phyloP scores from a whole-genome alignment of 179 eudicot species.

The Drosera spatulata region DNA sequence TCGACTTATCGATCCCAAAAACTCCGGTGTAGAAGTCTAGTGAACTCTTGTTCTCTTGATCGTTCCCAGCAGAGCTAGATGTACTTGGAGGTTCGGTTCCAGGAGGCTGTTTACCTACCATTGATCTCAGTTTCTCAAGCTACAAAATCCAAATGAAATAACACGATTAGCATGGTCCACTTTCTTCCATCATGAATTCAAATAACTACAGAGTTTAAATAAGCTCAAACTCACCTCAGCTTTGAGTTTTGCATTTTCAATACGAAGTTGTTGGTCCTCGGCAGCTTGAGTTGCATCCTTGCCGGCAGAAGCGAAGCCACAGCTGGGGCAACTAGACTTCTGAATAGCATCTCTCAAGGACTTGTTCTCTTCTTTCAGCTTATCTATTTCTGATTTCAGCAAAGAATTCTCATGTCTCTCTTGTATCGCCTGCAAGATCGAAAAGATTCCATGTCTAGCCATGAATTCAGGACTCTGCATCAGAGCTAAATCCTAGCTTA shows the following conservation, averaged over 20 bases:
- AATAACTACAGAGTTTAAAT: too few species aligned
- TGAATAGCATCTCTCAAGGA: constrained; percentile 50
- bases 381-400: constrained; percentile 75
- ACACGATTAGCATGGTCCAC: not conserved
- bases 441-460: not conserved
- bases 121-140: constrained; percentile 76
- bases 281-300: constrained; percentile 24
- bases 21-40: constrained; percentile 53
- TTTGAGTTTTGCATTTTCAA: constrained; percentile 84
- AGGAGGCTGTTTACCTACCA: constrained; percentile 38
- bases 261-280: constrained; percentile 64
- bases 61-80: constrained; percentile 44
- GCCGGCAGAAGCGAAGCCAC: constrained; percentile 55
- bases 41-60: constrained; percentile 49
- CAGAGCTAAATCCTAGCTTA: not conserved
- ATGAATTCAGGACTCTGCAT: not conserved
- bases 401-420: constrained; percentile 94
- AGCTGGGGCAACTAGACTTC: constrained; percentile 57
- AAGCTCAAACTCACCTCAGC: constrained; percentile 45
- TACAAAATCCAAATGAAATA: constrained; percentile 8
- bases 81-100: constrained; percentile 53
- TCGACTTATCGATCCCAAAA: constrained; percentile 60
- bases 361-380: constrained; percentile 67
- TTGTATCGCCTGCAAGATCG: constrained; percentile 73
- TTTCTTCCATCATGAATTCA: too few species aligned